Evolutionary conservation across 2,329 filamentous ascomycete species (phyloP), one percentile per base, ranked within the genome.

Genomic region (Colletotrichum paranaense): DNA sequence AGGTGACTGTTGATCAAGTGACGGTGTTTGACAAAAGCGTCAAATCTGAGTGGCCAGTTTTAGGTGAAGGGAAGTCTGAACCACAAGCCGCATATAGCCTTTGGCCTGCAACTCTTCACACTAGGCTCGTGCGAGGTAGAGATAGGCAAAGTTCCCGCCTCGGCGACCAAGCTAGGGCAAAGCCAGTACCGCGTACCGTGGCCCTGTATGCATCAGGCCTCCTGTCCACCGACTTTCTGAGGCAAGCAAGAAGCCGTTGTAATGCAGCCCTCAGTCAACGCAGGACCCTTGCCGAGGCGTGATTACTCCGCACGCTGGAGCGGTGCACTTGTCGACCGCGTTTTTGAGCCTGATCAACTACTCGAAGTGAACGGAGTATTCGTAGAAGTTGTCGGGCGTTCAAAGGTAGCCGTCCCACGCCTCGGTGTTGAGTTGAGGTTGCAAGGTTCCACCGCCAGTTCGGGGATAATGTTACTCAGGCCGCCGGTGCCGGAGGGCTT

Each of bases 131-230:
- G 70, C 67, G 56, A 70, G 57, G 32, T 26, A 70, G 46, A 73
- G 62, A 70, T 71, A 14, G 62, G 67, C 56, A 73, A 65, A 71
- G 67, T 73, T 73, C 35, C 62, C 71, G 71, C 70, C 59, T 57
- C 67, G 59, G 46, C 66, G 59, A 58, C 66, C 55, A 55, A 42
- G 28, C 60, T 70, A 73, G 66, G 67, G 67, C 60, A 65, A 42
- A 57, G 70, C 55, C 26, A 55, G 42, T 16, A 26, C 60, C 46
- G 30, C 32, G 30, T 19, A n/a, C 62, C 24, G 60, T 42, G 38
- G 26, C 16, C 42, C 52, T 19, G 46, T 28, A 53, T 35, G 46
- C n/a, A 16, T n/a, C 52, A 49, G 62, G 52, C n/a, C 46, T 38
- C 46, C 28, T 63, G 46, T 53, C 62, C 38, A 11, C 26, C 26